Percentiles rank a stretch among this genome's conserved stretches.
These are phyloP conservation scores for Penicillium paradoxum DNA, from an alignment of 495 filamentous ascomycete genomes.

Conservation along the genomic window DNA sequence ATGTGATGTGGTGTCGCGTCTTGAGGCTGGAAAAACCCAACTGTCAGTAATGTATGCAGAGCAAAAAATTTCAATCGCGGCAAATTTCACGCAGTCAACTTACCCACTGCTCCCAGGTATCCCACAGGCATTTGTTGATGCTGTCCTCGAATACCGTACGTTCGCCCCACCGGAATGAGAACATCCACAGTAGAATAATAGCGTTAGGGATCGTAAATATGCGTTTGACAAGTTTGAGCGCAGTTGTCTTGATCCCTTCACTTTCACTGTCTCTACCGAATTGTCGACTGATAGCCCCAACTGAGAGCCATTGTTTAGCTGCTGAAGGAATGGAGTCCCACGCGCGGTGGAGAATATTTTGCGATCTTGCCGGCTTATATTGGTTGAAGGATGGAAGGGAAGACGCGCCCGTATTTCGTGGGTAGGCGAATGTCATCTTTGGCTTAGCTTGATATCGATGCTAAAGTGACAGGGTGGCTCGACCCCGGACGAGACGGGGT, in stretches of 20 bases:
- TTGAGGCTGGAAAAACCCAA: constrained; percentile 51
- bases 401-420: constrained; percentile 25
- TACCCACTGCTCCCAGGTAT: constrained; percentile 90
- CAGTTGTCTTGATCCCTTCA: constrained; percentile 11
- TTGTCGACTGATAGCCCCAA: constrained; percentile 7
- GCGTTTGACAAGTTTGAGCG: constrained; percentile 9
- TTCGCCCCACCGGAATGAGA: constrained; percentile 84
- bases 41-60: constrained; percentile 6
- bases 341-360: constrained; percentile 6
- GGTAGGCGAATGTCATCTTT: constrained; percentile 41
- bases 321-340: constrained; percentile 18
- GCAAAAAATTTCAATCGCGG: neutral
- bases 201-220: constrained; percentile 59
- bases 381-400: constrained; percentile 28
- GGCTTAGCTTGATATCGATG: constrained; percentile 10
- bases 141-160: constrained; percentile 64
- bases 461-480: constrained; percentile 8
- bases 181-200: constrained; percentile 68
- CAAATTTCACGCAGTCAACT: constrained; percentile 22
- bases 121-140: constrained; percentile 73
- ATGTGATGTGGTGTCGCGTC: constrained; percentile 78
- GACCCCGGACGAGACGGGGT: constrained; percentile 8
- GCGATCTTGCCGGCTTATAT: constrained; percentile 5
- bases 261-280: constrained; percentile 5
- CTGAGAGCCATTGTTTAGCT: constrained; percentile 25